These are phyloP conservation scores for Penicillium samsonianum DNA, from an alignment of 495 filamentous ascomycete species.

Conservation along the genomic window DNA sequence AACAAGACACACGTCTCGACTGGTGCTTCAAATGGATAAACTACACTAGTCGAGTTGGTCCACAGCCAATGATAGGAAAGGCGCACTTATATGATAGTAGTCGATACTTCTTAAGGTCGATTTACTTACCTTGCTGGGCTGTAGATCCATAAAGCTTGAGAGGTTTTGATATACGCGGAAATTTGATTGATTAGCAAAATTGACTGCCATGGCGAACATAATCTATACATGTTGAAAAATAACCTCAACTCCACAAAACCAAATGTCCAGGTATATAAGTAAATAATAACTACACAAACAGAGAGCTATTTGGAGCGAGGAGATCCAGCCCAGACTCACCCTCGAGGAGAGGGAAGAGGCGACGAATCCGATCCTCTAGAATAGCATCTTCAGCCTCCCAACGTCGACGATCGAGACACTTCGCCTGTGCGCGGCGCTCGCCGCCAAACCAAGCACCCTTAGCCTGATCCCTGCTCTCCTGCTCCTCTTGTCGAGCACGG, in stretches of 20 bases:
- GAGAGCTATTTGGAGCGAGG: conserved; percentile 36
- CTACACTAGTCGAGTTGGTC: neutral
- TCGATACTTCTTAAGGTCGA: neutral
- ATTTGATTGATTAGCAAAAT: neutral
- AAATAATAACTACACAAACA: conserved; percentile 38
- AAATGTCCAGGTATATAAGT: neutral
- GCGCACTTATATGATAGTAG: neutral
- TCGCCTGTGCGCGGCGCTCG: conserved; percentile 28
- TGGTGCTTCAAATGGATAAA: neutral
- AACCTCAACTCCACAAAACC: neutral
- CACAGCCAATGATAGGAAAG: neutral
- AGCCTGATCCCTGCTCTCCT: conserved; percentile 36
- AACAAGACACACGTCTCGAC: neutral
- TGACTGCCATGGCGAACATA: neutral
- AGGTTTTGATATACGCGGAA: neutral
- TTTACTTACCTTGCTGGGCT: neutral
- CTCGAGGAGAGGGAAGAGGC: conserved; percentile 36
- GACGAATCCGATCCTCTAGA: conserved; percentile 42
- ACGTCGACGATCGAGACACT: conserved; percentile 33
- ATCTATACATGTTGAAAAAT: neutral
- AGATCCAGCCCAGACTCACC: conserved; percentile 34
- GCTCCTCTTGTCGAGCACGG: conserved; percentile 50
- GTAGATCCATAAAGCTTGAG: neutral
- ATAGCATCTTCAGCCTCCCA: conserved; percentile 45
- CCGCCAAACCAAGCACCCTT: conserved; percentile 54